Base-by-base conservation (phyloP, 2,329 filamentous ascomycete species). In the Curvularia verruculosa region DNA sequence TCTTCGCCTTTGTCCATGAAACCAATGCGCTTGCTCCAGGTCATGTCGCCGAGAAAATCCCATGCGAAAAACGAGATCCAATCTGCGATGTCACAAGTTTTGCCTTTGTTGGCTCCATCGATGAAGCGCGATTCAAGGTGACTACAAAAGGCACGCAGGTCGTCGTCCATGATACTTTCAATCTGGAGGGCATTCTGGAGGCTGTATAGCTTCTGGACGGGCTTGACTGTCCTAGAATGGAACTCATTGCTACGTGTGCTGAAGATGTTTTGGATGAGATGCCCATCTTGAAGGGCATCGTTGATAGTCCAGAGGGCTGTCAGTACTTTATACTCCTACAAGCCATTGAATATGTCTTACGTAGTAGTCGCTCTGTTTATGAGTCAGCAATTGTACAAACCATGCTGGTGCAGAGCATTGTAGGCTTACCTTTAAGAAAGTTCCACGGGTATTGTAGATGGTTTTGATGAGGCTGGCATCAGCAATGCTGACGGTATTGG, bases 1-100 rank as follows among this genome's bases (percentile, higher is more conserved):
- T 81, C 79, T 18, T 65, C 63, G 0, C 75, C 78, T 44, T 72
- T 59, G 51, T 80, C 73, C 46, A 80, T 69, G 60, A 81, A 80
- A 0, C 78, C 79, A 7, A 80, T 69, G n/a, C 71, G 72, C 58
- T 75, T 73, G 18, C 73, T 71, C 59, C 79, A 80, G 0, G 75
- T 78, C 50, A 80, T 64, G 40, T 79, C 73, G 1, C 76, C 75
- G 0, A 81, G 63, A 6, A 79, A 65, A 41, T 67, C 63, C 60
- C 63, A 69, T 23, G 68, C 60, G 52, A 73, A 72, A 50, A 61
- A 75, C 6, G 64, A 71, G 29, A 75, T 68, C 72, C 70, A 74
- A 29, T 73, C 67, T 3, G 67, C 63, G 24, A 74, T 70, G 54
- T 73, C 70, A 59, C 68, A 72, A 2, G 69, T 66, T 49, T 68